These are phyloP conservation scores for Coelomomyces lativittatus DNA, from an alignment of 371 early-diverging fungal species.

Conservation along the genomic window DNA sequence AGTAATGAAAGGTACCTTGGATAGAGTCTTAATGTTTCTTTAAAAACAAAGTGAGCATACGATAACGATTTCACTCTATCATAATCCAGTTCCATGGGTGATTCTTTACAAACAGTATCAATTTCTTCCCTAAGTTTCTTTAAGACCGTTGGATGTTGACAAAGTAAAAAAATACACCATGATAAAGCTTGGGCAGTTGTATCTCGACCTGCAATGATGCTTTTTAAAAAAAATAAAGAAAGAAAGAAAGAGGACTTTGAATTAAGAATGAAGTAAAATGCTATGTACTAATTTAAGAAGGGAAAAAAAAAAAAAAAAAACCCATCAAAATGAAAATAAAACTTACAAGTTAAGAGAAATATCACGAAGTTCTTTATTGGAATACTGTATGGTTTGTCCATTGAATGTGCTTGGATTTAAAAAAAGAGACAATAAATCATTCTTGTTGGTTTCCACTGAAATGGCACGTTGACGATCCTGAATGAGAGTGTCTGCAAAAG, in stretches of 20 bases:
- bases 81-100: too few relatives aligned
- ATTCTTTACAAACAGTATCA: slow-evolving; percentile 8
- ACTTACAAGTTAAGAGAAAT: slow-evolving; percentile 17
- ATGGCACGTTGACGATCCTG: slow-evolving; percentile 7
- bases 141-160: slow-evolving; percentile 17
- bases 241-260: background rate
- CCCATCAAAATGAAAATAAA: background rate
- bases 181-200: slow-evolving; percentile 53
- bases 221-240: background rate
- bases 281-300: background rate
- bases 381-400: slow-evolving; percentile 11
- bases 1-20: too few relatives aligned
- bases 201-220: slow-evolving; percentile 32
- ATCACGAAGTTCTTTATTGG: slow-evolving; percentile 26
- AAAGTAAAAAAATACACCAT: slow-evolving; percentile 41
- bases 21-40: slow-evolving; percentile 34
- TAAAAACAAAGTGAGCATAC: slow-evolving; percentile 15
- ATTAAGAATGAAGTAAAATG: background rate
- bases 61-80: too few relatives aligned
- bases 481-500: slow-evolving; percentile 24
- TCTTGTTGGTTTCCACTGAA: slow-evolving; percentile 5
- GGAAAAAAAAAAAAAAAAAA: background rate
- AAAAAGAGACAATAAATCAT: slow-evolving; percentile 15
- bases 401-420: too few relatives aligned
- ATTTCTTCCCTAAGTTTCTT: slow-evolving; percentile 24